Percentiles rank a stretch among this genome's conserved stretches.
Evolutionary conservation across 73 alveolate genomes (phyloP).

Genomic region (Paramecium octaurelia): DNA sequence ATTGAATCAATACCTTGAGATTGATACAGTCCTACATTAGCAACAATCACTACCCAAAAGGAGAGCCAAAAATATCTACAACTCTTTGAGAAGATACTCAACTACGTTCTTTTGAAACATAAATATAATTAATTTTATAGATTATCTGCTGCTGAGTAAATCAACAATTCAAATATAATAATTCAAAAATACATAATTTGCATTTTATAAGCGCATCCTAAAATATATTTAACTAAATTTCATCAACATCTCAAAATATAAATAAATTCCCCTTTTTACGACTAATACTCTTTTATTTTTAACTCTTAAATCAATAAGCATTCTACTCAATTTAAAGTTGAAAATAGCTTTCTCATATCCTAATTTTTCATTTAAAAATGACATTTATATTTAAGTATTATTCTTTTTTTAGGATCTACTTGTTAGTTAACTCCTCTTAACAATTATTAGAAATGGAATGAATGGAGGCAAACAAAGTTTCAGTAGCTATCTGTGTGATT

Average conservation of each 20-base stretch:
- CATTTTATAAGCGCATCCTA: neutral
- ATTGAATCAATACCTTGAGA: neutral
- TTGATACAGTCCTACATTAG: neutral
- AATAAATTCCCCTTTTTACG: neutral
- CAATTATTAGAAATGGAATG: too few species aligned
- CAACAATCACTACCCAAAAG: neutral
- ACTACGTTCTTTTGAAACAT: neutral
- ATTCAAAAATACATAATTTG: neutral
- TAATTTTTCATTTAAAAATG: too few species aligned
- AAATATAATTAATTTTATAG: neutral
- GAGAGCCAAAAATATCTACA: neutral
- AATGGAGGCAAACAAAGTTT: too few species aligned
- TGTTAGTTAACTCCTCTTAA: too few species aligned
- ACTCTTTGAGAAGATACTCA: neutral
- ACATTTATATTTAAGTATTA: too few species aligned
- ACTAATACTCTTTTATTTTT: neutral
- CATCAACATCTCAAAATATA: neutral
- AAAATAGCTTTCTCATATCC: neutral
- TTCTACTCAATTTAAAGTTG: neutral
- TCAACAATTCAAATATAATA: neutral
- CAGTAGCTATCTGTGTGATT: too few species aligned
- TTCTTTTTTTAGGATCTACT: too few species aligned
- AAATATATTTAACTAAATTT: neutral
- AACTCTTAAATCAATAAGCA: neutral
- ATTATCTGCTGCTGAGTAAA: neutral